phyloP scores from a whole-genome alignment of 495 filamentous ascomycete species.

The Jackrogersella multiformis region DNA sequence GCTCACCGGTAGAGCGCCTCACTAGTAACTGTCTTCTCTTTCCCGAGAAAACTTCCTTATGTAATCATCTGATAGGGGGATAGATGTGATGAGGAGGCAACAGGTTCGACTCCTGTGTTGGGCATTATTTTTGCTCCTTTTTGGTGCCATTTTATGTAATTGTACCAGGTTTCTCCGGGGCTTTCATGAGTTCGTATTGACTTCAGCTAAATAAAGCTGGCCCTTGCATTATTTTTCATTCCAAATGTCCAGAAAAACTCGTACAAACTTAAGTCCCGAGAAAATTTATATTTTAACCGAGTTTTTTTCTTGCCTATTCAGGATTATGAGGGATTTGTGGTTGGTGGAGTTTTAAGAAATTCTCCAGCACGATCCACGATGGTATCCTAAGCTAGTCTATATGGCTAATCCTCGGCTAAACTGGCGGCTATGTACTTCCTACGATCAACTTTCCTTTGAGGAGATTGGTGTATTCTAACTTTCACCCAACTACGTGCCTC shows the following conservation, averaged over 20 bases:
- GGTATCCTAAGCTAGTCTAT: too few species aligned
- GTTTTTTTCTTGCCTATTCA: not conserved
- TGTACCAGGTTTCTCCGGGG: not conserved
- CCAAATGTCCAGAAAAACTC: too few species aligned
- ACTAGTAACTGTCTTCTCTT: conserved; percentile 10
- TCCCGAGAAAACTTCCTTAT: too few species aligned
- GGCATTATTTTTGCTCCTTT: conserved; percentile 5
- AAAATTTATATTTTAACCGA: too few species aligned
- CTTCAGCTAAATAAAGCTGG: not conserved
- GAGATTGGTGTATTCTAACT: too few species aligned
- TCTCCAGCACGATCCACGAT: too few species aligned
- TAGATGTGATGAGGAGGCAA: conserved; percentile 26
- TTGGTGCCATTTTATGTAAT: not conserved
- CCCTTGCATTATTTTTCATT: too few species aligned
- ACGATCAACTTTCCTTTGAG: too few species aligned
- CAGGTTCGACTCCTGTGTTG: conserved; percentile 37
- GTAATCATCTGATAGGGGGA: not conserved
- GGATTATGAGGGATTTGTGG: not conserved
- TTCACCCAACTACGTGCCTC: too few species aligned
- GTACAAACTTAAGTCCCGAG: too few species aligned
- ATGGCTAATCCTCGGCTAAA: too few species aligned
- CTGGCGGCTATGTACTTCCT: too few species aligned
- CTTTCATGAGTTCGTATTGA: not conserved
- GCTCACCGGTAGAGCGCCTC: conserved; percentile 33
- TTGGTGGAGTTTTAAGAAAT: conserved; percentile 2